phyloP scores from a whole-genome alignment of 2,329 filamentous ascomycete genomes.

The Botrytis medusae region DNA sequence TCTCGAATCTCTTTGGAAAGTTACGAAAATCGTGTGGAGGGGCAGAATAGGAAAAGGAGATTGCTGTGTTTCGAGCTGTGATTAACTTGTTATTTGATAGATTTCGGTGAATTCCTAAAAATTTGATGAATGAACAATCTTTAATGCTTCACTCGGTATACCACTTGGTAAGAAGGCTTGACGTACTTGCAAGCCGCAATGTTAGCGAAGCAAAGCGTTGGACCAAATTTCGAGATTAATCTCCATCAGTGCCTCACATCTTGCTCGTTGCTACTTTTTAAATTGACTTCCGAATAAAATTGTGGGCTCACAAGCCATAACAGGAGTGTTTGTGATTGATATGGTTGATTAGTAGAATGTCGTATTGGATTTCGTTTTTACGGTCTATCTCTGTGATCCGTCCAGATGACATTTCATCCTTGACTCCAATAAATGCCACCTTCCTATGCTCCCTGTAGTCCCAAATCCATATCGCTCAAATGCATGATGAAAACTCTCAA shows the following conservation, averaged over 20 bases:
- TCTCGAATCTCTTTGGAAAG: too few species aligned
- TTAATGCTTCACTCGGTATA: not conserved
- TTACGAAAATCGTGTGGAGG: not conserved
- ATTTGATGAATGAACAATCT: not conserved
- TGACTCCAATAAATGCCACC: not conserved
- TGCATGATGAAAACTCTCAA: not conserved
- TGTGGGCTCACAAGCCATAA: not conserved
- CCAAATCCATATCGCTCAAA: constrained; percentile 12
- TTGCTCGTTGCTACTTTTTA: not conserved
- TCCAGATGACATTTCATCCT: constrained; percentile 42
- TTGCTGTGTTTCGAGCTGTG: not conserved
- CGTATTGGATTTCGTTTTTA: not conserved
- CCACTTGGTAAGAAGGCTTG: not conserved
- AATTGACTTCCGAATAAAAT: not conserved
- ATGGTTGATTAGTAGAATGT: not conserved
- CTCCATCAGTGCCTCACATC: not conserved
- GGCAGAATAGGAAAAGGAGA: not conserved
- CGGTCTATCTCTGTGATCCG: not conserved
- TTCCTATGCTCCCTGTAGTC: not conserved
- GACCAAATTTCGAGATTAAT: not conserved
- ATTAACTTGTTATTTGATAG: not conserved
- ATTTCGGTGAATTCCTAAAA: not conserved
- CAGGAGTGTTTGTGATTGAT: not conserved
- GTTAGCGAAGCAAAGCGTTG: not conserved
- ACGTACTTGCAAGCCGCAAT: not conserved